phyloP scores from a whole-genome alignment of 2,329 filamentous ascomycete species.

The Penicillium sp. region DNA sequence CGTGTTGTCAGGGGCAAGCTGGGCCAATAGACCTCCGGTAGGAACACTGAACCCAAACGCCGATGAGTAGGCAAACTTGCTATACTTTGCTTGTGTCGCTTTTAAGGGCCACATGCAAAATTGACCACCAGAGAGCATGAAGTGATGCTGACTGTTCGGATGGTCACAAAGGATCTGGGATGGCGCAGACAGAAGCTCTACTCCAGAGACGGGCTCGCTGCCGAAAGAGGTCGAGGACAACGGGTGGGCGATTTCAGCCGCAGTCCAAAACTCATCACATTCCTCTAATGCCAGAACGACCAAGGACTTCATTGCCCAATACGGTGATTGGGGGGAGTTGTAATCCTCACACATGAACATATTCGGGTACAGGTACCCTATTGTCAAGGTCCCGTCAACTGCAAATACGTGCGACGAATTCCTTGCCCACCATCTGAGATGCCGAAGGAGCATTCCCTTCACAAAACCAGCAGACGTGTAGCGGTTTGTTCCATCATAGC shows the following conservation, averaged over 20 bases:
- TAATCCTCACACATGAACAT: constrained; percentile 60
- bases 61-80: constrained; percentile 53
- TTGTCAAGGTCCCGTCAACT: constrained; percentile 52
- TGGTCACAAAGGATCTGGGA: constrained; percentile 50
- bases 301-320: constrained; percentile 58
- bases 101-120: constrained; percentile 43
- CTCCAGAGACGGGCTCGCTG: not conserved
- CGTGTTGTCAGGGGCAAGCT: constrained; percentile 42
- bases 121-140: constrained; percentile 45
- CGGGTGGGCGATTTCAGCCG: constrained; percentile 41
- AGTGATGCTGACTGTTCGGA: constrained; percentile 40
- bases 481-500: constrained; percentile 1
- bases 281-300: constrained; percentile 42
- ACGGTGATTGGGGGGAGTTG: constrained; percentile 58
- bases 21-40: constrained; percentile 35
- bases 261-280: constrained; percentile 50
- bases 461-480: constrained; percentile 21
- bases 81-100: constrained; percentile 48
- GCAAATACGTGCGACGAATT: constrained; percentile 49
- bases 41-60: constrained; percentile 50
- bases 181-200: constrained; percentile 27
- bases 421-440: constrained; percentile 53
- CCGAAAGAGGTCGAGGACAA: constrained; percentile 5
- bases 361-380: constrained; percentile 39
- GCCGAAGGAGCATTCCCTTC: constrained; percentile 53